Conservation (phyloP, 2,329 filamentous ascomycete species). For the Colletotrichum limetticola region DNA sequence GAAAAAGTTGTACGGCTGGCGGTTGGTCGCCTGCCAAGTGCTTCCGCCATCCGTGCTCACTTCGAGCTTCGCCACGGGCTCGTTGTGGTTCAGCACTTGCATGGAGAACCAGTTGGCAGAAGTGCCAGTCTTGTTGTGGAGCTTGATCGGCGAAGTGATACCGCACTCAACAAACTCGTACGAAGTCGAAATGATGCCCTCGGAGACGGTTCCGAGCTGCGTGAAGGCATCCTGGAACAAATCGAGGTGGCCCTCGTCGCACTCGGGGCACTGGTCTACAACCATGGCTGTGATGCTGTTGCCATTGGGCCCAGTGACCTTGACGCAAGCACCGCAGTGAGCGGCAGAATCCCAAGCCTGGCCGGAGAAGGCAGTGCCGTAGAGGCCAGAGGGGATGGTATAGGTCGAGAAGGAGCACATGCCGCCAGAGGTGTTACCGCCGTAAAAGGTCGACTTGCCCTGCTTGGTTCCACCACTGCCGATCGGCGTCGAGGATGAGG, state of each 20-base stretch:
- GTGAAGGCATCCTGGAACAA: constrained; percentile 56
- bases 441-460: constrained; percentile 63
- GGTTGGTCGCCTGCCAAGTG: constrained; percentile 66
- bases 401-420: constrained; percentile 73
- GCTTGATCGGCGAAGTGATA: constrained; percentile 52
- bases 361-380: constrained; percentile 70
- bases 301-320: constrained; percentile 66
- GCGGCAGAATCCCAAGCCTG: constrained; percentile 65
- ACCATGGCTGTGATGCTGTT: constrained; percentile 72
- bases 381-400: constrained; percentile 67
- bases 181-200: constrained; percentile 47
- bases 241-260: constrained; percentile 53
- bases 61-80: constrained; percentile 65
- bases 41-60: constrained; percentile 69
- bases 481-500: constrained; percentile 7
- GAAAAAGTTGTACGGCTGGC: constrained; percentile 70
- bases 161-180: constrained; percentile 52
- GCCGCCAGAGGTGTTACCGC: constrained; percentile 67
- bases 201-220: constrained; percentile 47
- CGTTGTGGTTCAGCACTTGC: constrained; percentile 73
- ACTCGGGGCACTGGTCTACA: constrained; percentile 58
- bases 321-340: constrained; percentile 71
- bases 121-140: constrained; percentile 57
- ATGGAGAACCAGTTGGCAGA: constrained; percentile 54
- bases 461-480: constrained; percentile 3